phyloP scores from a whole-genome alignment of 1,284 basidiomycete genomes.

The Lignosus rhinocerotis region DNA sequence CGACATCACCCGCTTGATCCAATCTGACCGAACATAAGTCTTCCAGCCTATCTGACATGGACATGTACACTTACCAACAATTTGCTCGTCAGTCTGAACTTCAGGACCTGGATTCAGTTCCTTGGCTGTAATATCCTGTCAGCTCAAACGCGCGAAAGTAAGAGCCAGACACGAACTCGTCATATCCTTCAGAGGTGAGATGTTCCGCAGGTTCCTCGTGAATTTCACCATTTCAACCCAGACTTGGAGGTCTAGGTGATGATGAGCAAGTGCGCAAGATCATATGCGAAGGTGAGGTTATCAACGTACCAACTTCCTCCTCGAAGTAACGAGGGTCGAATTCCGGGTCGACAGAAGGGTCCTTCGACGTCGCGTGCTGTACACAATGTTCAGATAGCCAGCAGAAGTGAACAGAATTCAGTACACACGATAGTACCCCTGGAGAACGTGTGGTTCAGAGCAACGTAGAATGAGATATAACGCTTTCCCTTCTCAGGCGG shows the following conservation, averaged over 20 bases:
- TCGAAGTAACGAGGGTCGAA: constrained; percentile 54
- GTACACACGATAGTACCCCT: constrained; percentile 39
- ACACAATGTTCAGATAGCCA: not conserved
- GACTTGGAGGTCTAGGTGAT: constrained; percentile 38
- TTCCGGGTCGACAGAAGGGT: constrained; percentile 42
- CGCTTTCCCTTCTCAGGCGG: constrained; percentile 33
- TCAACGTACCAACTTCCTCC: constrained; percentile 42
- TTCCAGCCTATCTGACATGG: not conserved
- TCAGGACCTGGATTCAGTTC: constrained; percentile 42
- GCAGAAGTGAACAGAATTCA: too few relatives aligned
- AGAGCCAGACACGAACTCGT: constrained; percentile 5
- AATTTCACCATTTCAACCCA: constrained; percentile 54
- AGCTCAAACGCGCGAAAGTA: not conserved
- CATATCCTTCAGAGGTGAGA: constrained; percentile 44
- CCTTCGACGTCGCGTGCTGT: constrained; percentile 38
- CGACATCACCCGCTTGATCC: constrained; percentile 25
- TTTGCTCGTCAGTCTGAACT: constrained; percentile 26
- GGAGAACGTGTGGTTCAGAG: constrained; percentile 38
- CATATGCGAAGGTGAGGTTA: too few relatives aligned
- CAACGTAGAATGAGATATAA: constrained; percentile 34
- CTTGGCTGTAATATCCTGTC: constrained; percentile 23
- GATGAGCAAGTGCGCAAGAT: constrained; percentile 7
- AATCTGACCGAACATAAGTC: constrained; percentile 20
- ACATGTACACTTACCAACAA: constrained; percentile 21
- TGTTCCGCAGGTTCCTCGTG: constrained; percentile 41